Conservation (phyloP, 1,284 basidiomycete species). For the Trichosporon sp. region DNA sequence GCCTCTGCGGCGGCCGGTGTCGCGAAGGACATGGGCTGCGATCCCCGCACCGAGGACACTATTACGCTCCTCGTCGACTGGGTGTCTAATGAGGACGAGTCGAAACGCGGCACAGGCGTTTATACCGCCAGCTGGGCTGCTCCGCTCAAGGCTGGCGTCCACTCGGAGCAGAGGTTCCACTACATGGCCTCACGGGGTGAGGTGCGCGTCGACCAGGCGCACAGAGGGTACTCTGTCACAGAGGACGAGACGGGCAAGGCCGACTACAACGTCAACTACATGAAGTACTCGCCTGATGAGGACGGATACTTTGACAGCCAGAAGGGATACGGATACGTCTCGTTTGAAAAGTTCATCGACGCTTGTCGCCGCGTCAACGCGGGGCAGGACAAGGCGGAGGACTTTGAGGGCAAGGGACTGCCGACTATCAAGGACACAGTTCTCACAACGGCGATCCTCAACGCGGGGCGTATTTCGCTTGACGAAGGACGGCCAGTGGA, state of each 20-base stretch:
- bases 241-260: constrained; percentile 69
- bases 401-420: constrained; percentile 72
- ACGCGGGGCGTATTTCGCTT: constrained; percentile 80
- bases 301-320: constrained; percentile 89
- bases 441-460: constrained; percentile 82
- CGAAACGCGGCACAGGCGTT: constrained; percentile 57
- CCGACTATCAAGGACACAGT: constrained; percentile 72
- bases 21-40: constrained; percentile 66
- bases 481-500: constrained; percentile 77
- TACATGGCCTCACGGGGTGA: constrained; percentile 92
- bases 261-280: constrained; percentile 17
- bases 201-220: constrained; percentile 84
- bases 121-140: constrained; percentile 76
- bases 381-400: constrained; percentile 56
- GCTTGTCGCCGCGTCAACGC: constrained; percentile 60
- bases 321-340: constrained; percentile 80
- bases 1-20: constrained; percentile 84
- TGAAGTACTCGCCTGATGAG: constrained; percentile 78
- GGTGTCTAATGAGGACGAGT: constrained; percentile 66
- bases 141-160: constrained; percentile 53
- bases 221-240: constrained; percentile 79
- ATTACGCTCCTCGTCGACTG: constrained; percentile 92
- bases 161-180: constrained; percentile 87
- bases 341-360: constrained; percentile 80
- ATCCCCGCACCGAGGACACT: constrained; percentile 74